These are phyloP conservation scores for Cutaneotrichosporon sp. DNA, from an alignment of 1,284 basidiomycete species.

Conservation along the genomic window DNA sequence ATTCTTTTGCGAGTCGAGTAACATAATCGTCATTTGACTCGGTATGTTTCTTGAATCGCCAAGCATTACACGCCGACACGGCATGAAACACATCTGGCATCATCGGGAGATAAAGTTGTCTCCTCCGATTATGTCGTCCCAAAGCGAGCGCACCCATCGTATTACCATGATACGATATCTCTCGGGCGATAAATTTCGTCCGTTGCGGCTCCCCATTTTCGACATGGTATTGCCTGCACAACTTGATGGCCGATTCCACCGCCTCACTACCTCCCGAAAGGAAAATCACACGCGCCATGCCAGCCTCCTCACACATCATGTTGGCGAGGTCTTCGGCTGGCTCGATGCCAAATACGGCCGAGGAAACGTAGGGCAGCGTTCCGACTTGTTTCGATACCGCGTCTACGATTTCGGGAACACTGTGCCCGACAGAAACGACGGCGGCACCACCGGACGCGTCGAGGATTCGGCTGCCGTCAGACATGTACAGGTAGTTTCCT, in stretches of 20 bases:
- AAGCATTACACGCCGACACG: constrained; percentile 69
- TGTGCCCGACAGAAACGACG: constrained; percentile 72
- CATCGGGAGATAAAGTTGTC: constrained; percentile 29
- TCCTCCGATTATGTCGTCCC: constrained; percentile 49
- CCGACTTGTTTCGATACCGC: constrained; percentile 60
- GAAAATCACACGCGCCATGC: constrained; percentile 37
- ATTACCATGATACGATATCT: constrained; percentile 80
- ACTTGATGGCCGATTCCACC: constrained; percentile 25
- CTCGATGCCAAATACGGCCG: constrained; percentile 29
- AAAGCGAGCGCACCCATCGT: constrained; percentile 58
- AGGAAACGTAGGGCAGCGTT: constrained; percentile 58
- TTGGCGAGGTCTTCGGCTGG: constrained; percentile 42
- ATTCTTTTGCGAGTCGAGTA: constrained; percentile 67
- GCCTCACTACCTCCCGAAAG: constrained; percentile 24
- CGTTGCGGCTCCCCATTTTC: constrained; percentile 68
- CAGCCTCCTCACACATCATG: constrained; percentile 63
- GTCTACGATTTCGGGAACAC: constrained; percentile 59
- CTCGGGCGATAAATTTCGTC: constrained; percentile 72
- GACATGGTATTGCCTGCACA: constrained; percentile 60
- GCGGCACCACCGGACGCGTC: constrained; percentile 68
- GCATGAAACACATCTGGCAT: constrained; percentile 26
- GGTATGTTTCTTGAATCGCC: constrained; percentile 65
- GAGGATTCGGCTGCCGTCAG: constrained; percentile 29
- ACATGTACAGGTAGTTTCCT: constrained; percentile 34
- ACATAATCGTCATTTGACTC: constrained; percentile 78